phyloP scores from a whole-genome alignment of 1,284 basidiomycete genomes.

The Ganoderma sinense region DNA sequence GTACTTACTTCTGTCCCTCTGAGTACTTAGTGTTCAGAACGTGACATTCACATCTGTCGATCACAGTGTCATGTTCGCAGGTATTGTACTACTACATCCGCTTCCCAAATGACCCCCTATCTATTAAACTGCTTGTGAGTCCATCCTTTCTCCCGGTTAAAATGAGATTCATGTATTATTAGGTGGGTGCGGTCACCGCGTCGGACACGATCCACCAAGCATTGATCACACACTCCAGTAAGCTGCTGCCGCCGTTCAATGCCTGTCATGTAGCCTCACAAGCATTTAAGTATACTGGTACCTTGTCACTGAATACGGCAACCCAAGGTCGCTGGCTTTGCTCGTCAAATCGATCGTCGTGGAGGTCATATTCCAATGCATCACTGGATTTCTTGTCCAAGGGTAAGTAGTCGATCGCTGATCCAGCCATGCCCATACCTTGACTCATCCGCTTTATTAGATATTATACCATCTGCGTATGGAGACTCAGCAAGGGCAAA shows the following conservation, averaged over 20 bases:
- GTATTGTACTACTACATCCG: conserved; percentile 61
- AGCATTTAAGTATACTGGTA: conserved; percentile 59
- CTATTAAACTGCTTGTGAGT: conserved; percentile 56
- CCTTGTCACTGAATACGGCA: conserved; percentile 55
- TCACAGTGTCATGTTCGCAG: conserved; percentile 60
- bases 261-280: neutral
- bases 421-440: neutral
- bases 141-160: neutral
- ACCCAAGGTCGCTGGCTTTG: conserved; percentile 41
- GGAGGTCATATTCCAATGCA: conserved; percentile 62
- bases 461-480: conserved; percentile 61
- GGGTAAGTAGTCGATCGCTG: conserved; percentile 41
- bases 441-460: conserved; percentile 35
- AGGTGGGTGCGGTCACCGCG: conserved; percentile 49
- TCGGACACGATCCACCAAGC: conserved; percentile 58
- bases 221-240: conserved; percentile 62
- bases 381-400: conserved; percentile 62
- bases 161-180: neutral
- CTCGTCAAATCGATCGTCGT: conserved; percentile 55
- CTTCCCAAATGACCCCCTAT: conserved; percentile 59
- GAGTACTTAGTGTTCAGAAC: no score
- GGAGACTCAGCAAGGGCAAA: conserved; percentile 59
- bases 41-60: neutral
- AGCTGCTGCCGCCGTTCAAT: conserved; percentile 18
- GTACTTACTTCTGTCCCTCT: conserved; percentile 12